Base-by-base conservation (phyloP, 164 flowering plant genomes). In the Dillenia suffruticosa region DNA sequence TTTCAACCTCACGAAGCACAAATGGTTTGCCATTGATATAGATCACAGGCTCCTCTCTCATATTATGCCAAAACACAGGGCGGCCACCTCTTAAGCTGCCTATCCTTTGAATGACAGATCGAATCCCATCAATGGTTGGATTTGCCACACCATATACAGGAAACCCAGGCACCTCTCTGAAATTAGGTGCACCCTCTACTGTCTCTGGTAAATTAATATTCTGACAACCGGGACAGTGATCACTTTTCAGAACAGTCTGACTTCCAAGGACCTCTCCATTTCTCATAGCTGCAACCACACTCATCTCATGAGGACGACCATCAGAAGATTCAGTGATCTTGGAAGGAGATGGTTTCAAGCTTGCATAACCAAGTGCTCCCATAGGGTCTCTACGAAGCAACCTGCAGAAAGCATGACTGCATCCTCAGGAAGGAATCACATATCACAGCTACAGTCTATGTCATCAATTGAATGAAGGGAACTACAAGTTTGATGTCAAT, bases 111-210 rank as follows among this genome's bases (percentile, higher is more conserved):
- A 92, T 82, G 56, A 92, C 96, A 56, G 93, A 87, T 61, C 76
- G 84, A 69, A 92, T 92, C n/a, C 98, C 98, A 76, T 90, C 92
- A 61, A 88, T 67, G 12, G 98, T 90, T 69, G 98, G 98, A 74
- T 88, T 92, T 16, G 96, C 98, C 70, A 92, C 98, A 69, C 98
- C 98, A 85, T 86, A 92, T 63, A 92, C 96, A n/a, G 98, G 95
- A 76, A 92, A 92, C 13, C 96, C 93, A 64, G 96, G 92, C 75
- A 90, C 86, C 74, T 86, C 89, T 75, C 98, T 77, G 62, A 92
- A 92, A 75, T 92, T 92, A 51, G 98, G 98, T 49, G 96, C 98
- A 74, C 98, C 96, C 56, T 92, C 98, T 68, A 92, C 90, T 67
- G 87, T 82, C 74, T 92, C 98, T 5, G 92, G 90, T 66, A 92